A percentile compares a stretch with the other conserved stretches of the same genome.
Conservation (phyloP, 2,329 filamentous ascomycete species). For the Fusarium sp. region DNA sequence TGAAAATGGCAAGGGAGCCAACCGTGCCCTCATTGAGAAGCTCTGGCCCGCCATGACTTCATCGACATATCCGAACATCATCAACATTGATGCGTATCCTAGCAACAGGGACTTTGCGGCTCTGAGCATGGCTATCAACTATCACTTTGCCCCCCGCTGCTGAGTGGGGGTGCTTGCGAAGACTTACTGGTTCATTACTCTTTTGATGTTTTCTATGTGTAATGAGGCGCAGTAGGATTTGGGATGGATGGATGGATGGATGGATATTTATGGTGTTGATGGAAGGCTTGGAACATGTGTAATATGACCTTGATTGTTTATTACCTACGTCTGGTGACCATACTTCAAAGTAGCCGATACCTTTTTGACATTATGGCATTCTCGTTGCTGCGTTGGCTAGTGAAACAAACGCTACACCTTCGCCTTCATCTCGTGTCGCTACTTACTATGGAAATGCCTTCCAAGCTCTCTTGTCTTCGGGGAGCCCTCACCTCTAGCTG, state of each 20-base stretch:
- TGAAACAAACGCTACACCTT: too few relatives aligned
- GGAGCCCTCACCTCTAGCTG: not conserved
- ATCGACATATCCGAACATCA: not conserved
- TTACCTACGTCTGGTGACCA: not conserved
- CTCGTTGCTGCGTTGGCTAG: too few relatives aligned
- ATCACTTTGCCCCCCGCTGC: not conserved
- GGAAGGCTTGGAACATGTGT: not conserved
- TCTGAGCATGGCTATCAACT: not conserved
- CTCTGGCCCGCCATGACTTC: not conserved
- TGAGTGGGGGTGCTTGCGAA: not conserved
- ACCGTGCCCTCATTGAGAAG: not conserved
- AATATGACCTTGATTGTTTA: not conserved
- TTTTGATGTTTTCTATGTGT: not conserved
- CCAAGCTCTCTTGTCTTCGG: not conserved
- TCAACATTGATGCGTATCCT: not conserved
- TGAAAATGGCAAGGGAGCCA: not conserved
- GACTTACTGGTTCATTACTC: not conserved
- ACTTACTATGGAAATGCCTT: not conserved
- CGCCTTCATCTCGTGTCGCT: not conserved
- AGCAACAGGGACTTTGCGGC: not conserved
- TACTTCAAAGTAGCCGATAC: not conserved
- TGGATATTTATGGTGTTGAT: not conserved
- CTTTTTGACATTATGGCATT: too few relatives aligned
- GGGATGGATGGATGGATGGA: not conserved
- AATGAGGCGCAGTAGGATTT: not conserved